Conservation (phyloP, 1,284 basidiomycete genomes). For the Phellinidium pouzarii region DNA sequence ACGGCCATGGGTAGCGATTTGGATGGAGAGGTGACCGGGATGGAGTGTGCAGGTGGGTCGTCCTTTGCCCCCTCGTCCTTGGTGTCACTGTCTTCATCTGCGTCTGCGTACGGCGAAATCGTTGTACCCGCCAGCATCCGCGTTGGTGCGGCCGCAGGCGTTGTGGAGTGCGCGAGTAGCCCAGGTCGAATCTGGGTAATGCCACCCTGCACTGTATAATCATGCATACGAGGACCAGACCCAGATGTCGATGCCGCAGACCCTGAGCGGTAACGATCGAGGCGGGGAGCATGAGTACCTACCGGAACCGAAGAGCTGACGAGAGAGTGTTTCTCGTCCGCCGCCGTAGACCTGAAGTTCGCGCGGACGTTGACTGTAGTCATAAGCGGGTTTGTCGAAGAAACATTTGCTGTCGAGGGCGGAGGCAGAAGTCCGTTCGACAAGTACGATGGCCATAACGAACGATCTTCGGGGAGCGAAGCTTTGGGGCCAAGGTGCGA, state of each 20-base stretch:
- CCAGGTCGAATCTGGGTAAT: conserved; percentile 23
- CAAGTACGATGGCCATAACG: conserved; percentile 74
- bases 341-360: conserved; percentile 7
- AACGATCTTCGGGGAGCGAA: conserved; percentile 88
- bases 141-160: conserved; percentile 34
- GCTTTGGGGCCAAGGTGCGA: conserved; percentile 74
- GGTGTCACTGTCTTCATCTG: conserved; percentile 1
- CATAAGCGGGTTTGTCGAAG: conserved; percentile 8
- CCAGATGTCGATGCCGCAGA: conserved; percentile 37
- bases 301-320: conserved; percentile 22
- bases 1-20: conserved; percentile 17
- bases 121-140: conserved; percentile 26
- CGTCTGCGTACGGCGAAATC: conserved; percentile 14
- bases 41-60: neutral
- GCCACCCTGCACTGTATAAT: conserved; percentile 45
- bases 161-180: conserved; percentile 20
- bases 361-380: neutral
- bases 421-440: conserved; percentile 63
- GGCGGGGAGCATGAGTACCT: conserved; percentile 27
- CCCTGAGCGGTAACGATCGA: conserved; percentile 22
- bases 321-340: conserved; percentile 4
- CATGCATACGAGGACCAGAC: conserved; percentile 54
- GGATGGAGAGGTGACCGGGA: conserved; percentile 7
- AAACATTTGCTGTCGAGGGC: conserved; percentile 29
- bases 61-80: neutral